Conservation (phyloP, 345 rosid genomes). For the Eucalyptus marginata region DNA sequence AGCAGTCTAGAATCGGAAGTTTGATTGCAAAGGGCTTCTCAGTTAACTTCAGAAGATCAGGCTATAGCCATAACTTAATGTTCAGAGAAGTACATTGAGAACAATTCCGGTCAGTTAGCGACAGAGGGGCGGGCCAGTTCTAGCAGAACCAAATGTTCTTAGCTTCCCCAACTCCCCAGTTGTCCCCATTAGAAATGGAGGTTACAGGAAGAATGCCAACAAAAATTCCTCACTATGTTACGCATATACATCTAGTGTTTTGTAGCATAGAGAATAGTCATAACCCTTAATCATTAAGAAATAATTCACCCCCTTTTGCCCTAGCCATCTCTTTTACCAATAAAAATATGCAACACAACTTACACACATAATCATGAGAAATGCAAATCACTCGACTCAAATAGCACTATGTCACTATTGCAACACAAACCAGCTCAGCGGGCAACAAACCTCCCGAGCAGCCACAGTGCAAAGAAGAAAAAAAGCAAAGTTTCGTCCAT, state of each 20-base stretch:
- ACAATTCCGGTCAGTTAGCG: neutral
- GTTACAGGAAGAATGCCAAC: neutral
- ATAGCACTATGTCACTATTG: neutral
- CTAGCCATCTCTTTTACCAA: neutral
- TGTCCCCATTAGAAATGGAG: neutral
- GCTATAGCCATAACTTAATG: neutral
- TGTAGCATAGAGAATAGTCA: neutral
- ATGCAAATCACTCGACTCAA: neutral
- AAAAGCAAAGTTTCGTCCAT: neutral
- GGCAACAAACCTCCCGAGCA: neutral
- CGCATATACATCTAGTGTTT: neutral
- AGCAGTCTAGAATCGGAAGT: neutral
- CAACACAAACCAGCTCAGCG: neutral
- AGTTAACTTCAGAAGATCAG: neutral
- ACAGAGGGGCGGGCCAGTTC: neutral
- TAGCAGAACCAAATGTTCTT: neutral
- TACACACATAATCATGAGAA: neutral
- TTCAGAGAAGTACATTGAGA: neutral
- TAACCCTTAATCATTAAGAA: neutral
- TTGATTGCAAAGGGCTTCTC: neutral
- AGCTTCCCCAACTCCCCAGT: neutral
- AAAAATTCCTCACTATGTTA: neutral
- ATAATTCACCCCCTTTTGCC: neutral
- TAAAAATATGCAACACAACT: neutral
- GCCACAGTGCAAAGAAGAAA: neutral